Base-by-base conservation (phyloP, 2,329 filamentous ascomycete genomes). In the Chaetomiaceae sp. region DNA sequence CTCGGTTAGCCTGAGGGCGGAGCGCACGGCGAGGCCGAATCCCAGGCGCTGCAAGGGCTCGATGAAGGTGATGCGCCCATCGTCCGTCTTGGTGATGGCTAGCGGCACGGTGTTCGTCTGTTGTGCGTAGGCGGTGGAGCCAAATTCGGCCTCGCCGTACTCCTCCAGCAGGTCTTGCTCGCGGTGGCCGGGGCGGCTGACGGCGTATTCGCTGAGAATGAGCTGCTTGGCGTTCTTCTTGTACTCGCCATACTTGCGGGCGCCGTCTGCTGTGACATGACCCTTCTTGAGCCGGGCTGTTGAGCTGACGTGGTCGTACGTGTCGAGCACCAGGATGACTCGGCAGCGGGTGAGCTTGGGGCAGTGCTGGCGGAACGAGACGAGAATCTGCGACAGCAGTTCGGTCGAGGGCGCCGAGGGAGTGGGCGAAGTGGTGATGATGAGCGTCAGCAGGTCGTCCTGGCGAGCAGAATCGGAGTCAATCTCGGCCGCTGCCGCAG, bases 401-500 rank as follows among this genome's bases (percentile, higher is more conserved):
- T 80, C 78, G 0, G 77, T 77, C 0, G 75, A 75, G 0, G 79
- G 79, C 0, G 75, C 73, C 1, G 78, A 81, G 0, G 79, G 79
- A 0, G 78, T 81, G 0, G 78, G 73, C 2, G 79, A 81, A 0
- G 78, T 81, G 1, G 79, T 81, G 58, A 82, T 72, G 44, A 81
- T 72, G 47, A 77, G 63, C 0, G 74, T 77, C 33, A 77, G 42
- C 17, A 64, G 46, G 17, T 60, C 56, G 23, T 22, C 23, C 14
- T 31, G 20, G 25, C 8, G n/a, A 4, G 6, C 1, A n/a, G 19
- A 23, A 20, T 25, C 29, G 4, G n/a, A n/a, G 34, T 23, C 17
- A 20, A 31, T 7, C 27, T 45, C 31, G 40, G 39, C 22, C 45
- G 44, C 31, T 27, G 51, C 55, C 23, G 34, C 11, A 15, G 23